phyloP scores from a whole-genome alignment of 192 early-diverging fungal genomes.

The Coemansia sp. region DNA sequence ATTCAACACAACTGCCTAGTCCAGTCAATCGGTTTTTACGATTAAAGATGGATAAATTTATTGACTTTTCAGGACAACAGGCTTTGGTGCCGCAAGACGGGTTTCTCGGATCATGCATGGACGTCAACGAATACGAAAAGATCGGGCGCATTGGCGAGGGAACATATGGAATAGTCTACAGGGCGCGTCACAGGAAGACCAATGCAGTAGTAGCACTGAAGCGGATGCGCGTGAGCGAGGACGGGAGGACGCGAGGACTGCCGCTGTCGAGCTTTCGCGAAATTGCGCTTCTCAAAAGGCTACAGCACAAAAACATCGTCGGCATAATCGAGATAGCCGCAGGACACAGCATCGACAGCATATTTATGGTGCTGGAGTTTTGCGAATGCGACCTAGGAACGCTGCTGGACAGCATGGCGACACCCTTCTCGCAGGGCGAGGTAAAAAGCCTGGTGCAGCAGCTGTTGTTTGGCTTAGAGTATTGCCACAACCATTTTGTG shows the following conservation, averaged over 20 bases:
- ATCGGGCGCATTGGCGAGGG: conserved; percentile 89
- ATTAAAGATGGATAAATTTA: neutral
- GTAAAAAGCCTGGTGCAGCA: conserved; percentile 76
- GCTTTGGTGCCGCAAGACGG: conserved; percentile 29
- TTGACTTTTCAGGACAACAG: conserved; percentile 29
- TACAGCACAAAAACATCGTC: conserved; percentile 78
- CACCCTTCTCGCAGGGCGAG: conserved; percentile 27
- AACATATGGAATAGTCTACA: conserved; percentile 90
- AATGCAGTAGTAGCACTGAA: conserved; percentile 64
- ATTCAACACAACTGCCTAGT: too few species aligned
- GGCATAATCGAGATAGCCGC: conserved; percentile 71
- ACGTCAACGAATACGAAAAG: conserved; percentile 87
- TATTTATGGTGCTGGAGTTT: conserved; percentile 91
- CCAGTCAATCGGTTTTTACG: too few species aligned
- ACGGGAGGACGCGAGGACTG: conserved; percentile 58
- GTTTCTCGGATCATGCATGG: conserved; percentile 71
- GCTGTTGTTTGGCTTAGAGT: conserved; percentile 71
- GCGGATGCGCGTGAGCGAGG: conserved; percentile 59
- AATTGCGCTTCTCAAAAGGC: conserved; percentile 65
- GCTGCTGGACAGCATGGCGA: conserved; percentile 24
- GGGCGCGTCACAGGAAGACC: conserved; percentile 59
- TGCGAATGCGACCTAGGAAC: conserved; percentile 64
- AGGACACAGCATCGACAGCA: conserved; percentile 68
- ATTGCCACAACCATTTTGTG: conserved; percentile 87
- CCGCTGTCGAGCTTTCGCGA: conserved; percentile 77